A percentile compares a stretch with the other conserved stretches of the same genome.
phyloP scores from a whole-genome alignment of 257 asterid genomes.

The Linderniella brevidens region DNA sequence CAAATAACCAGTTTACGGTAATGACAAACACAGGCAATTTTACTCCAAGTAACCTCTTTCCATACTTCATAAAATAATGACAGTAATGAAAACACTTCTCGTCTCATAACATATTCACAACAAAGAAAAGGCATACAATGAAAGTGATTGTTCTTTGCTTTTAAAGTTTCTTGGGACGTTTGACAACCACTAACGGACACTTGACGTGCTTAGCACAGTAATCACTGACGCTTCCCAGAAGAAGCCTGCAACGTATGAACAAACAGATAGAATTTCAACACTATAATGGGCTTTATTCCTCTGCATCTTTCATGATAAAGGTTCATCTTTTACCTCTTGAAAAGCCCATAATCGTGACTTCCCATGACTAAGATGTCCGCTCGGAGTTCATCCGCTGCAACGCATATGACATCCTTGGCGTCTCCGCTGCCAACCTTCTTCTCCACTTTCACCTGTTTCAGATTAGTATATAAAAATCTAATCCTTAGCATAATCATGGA shows the following conservation, averaged over 20 bases:
- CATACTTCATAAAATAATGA: too few species aligned
- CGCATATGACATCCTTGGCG: conserved; percentile 50
- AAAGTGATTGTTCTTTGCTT: too few species aligned
- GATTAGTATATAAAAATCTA: not conserved
- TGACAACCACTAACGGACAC: conserved; percentile 38
- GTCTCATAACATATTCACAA: too few species aligned
- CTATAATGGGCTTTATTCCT: not conserved
- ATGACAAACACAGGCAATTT: too few species aligned
- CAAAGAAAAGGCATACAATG: too few species aligned
- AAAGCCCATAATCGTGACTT: conserved; percentile 53
- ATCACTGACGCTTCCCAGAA: conserved; percentile 44
- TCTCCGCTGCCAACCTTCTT: conserved; percentile 49
- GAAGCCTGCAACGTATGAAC: conserved; percentile 14
- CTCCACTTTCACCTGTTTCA: conserved; percentile 28
- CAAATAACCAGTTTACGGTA: too few species aligned
- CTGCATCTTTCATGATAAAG: too few species aligned
- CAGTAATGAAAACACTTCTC: too few species aligned
- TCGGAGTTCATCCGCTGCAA: conserved; percentile 31
- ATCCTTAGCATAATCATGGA: too few species aligned
- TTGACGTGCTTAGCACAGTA: conserved; percentile 42
- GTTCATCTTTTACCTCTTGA: conserved; percentile 32
- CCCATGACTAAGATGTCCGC: conserved; percentile 63
- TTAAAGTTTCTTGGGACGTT: too few species aligned
- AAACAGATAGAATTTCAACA: not conserved
- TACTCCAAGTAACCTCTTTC: too few species aligned